Evolutionary conservation across 495 filamentous ascomycete genomes (phyloP), one percentile per base, ranked within the genome.

Genomic region (Aspergillus ostianus): DNA sequence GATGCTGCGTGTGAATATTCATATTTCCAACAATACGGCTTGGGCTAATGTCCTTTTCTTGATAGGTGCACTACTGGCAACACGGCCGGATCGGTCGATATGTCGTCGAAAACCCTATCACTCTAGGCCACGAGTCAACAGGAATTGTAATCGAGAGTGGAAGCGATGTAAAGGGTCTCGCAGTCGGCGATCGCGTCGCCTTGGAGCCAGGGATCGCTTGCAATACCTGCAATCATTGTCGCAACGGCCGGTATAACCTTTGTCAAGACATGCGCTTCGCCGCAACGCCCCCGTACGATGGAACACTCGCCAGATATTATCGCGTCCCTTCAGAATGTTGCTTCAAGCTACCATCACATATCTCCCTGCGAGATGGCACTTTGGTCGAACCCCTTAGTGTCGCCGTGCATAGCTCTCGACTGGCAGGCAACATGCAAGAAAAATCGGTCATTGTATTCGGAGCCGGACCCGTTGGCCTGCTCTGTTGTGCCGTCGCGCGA

Each of bases 351-450:
- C 89, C 90, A 1, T 80, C 80, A 3, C 67, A 77, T 58, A 83
- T 94, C 30, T 82, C 80, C 0, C 76, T 92, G n/a, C 87, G 92
- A 67, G 90, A 96, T 69, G 92, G 89, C 17, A 91, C 90, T 8
- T 75, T 96, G 44, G 82, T 96, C 58, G 92, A 97, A 79, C 92
- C 92, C 5, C 77, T 95, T 8, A 80, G 84, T 57, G 92, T 97
- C 7, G 92, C 87, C 2, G 89, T 97, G 47, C 92, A 96, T 70
- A 85, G 92, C 27, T 81, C 85, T 19, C 81, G 84, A 59, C 87
- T 90, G 67, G 89, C 86, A 0, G 80, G 71, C 36, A 79, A 94
- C 9, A 74, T 76, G 62, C 88, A 90, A 0, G 91, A 91, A 3
- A 80, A 91, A 57, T 78, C 72, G 10, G 87, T 95, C 1, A 82